Evolutionary conservation across 352 stramenopile genomes (phyloP).

Genomic region (Globisporangium viniferum): DNA sequence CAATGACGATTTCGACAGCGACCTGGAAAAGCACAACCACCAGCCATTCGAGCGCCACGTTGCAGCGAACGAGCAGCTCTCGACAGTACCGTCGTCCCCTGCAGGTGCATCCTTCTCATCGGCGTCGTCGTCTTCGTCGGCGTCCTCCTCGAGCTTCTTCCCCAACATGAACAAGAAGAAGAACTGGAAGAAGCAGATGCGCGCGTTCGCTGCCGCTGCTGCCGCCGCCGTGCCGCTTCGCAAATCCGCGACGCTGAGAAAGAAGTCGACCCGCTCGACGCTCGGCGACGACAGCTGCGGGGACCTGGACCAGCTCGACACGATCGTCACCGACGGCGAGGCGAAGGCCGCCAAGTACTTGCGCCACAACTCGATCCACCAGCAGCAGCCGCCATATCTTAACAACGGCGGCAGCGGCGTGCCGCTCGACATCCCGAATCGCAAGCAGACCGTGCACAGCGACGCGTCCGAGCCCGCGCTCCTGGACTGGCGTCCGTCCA

Average conservation of each 20-base stretch:
- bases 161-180: slow-evolving; percentile 1
- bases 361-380: slow-evolving; percentile 1
- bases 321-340: slow-evolving; percentile 30
- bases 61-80: slow-evolving; percentile 17
- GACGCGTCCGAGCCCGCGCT: slow-evolving; percentile 18
- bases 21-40: slow-evolving; percentile 12
- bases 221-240: neutral
- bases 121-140: slow-evolving; percentile 13
- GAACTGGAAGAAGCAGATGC: slow-evolving; percentile 18
- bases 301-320: slow-evolving; percentile 37
- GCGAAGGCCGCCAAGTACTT: slow-evolving; percentile 14
- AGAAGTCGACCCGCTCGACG: slow-evolving; percentile 18
- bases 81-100: slow-evolving; percentile 25
- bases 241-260: slow-evolving; percentile 11
- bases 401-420: neutral
- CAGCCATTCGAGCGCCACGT: slow-evolving; percentile 4
- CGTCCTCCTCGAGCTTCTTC: slow-evolving; percentile 15
- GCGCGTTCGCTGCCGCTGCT: slow-evolving; percentile 14
- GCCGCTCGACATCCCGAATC: slow-evolving; percentile 4
- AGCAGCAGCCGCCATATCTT: neutral
- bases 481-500: slow-evolving; percentile 16
- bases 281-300: slow-evolving; percentile 16
- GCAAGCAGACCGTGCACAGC: slow-evolving; percentile 12
- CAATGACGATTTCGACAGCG: slow-evolving; percentile 18
- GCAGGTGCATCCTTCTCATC: slow-evolving; percentile 17